Base-by-base conservation (phyloP, 2,329 filamentous ascomycete genomes). In the Aspergillus fijiensis region DNA sequence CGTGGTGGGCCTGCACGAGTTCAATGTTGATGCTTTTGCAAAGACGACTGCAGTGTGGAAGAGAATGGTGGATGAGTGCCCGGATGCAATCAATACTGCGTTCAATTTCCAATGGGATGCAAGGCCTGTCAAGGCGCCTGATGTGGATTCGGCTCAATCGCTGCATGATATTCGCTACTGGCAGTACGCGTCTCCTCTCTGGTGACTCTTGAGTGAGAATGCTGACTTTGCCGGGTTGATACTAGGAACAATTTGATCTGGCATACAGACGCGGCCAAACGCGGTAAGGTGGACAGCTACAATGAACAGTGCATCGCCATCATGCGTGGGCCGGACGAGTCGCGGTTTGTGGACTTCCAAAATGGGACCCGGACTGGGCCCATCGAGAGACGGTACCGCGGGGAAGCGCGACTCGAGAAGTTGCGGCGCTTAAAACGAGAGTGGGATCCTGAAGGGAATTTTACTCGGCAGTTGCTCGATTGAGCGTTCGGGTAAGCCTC, bases 151-250 rank as follows among this genome's bases (percentile, higher is more conserved):
- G 11, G 52, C 52, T n/a, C 45, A 19, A 9, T 55, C 35, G 1
- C 29, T 39, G 16, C 52, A 55, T 55, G 52, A 55, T 31, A 25
- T 55, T 14, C 52, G 52, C 19, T 55, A 48, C 39, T 55, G 52
- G 42, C 52, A 55, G 52, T 55, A 47, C 16, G 52, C 48, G 6
- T 47, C 16, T 6, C 23, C 11, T 3, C 1, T 7, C 45, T 47
- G 2, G 2, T 31, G 5, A 14, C 29, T 27, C 1, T 11, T 11
- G 14, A 35, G 0, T 11, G 11, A 9, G 11, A 10, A 29, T 21
- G 39, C 52, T 55, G 10, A 55, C 16, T 2, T 6, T 31, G 5
- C n/a, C 4, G 6, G 23, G 52, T 1, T 6, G 9, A 6, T 16
- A 1, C 3, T 35, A 55, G 52, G 2, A 39, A 45, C n/a, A 47